Base-by-base conservation (phyloP, 345 rosid species). In the Boechera retrofracta region DNA sequence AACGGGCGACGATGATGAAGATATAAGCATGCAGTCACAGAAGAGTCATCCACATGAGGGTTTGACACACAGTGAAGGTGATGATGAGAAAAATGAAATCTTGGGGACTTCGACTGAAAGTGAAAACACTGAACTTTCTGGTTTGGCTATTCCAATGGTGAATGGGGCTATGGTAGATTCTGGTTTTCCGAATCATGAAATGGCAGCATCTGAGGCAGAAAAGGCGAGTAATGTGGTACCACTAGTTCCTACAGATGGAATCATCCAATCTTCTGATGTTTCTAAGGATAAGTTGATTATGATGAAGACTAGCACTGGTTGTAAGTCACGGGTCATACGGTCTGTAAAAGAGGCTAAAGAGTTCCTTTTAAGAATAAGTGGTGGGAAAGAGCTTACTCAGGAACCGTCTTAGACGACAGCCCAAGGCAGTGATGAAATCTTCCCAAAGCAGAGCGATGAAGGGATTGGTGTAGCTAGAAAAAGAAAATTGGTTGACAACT, bases 291-390 rank as follows among this genome's bases (percentile, higher is more conserved):
- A 81, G 64, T 67, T 78, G 29, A 42, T 55, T 64, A 28, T 32
- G 52, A 28, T 55, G 21, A 71, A 72, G 58, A 78, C 72, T 54
- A 70, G 62, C 71, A 73, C 76, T 59, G 28, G 54, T 73, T 77
- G 77, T 32, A 89, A 79, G 80, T 83, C 87, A 64, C 84, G 84
- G 84, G 73, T 91, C 61, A 94, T 94, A 79, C 81, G 72, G 51
- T 89, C 96, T n/a, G 94, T 91, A 42, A 82, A 87, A 87, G 94
- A 88, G 80, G 97, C 97, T 54, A 89, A 83, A 79, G 89, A 87
- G 73, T 88, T 86, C 75, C 97, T 94, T 76, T 87, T 89, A 26
- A 69, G 57, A 52, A 87, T 67, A 79, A 60, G 51, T 57, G 51
- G 54, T 61, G 78, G 52, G 42, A 59, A 72, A 55, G 84, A 76